Percentiles rank a stretch among this genome's conserved stretches.
Evolutionary conservation across 305 asterid species (phyloP).

Genomic region (Lippia alba): DNA sequence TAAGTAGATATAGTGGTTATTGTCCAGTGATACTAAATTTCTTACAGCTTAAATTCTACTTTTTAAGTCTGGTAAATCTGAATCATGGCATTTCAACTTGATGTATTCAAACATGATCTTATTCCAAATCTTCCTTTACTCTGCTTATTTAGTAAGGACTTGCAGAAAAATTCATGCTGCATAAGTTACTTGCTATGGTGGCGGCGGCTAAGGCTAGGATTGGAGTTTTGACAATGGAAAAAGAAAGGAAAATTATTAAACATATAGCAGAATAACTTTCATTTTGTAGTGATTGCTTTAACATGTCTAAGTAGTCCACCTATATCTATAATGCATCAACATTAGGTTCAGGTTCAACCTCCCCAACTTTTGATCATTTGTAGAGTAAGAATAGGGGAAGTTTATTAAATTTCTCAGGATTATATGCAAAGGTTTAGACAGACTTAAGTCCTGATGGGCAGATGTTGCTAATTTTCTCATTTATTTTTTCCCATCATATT

Average conservation of each 20-base stretch:
- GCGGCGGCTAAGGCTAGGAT: conserved; percentile 18
- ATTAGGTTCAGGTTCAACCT: conserved; percentile 13
- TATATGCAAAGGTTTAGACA: conserved; percentile 19
- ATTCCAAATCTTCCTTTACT: not conserved
- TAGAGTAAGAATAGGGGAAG: conserved; percentile 16
- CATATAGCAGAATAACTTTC: not conserved
- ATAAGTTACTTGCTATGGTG: conserved; percentile 20
- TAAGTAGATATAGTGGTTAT: conserved; percentile 51
- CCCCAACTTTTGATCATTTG: conserved; percentile 8
- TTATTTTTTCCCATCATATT: not conserved
- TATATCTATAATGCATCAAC: not conserved
- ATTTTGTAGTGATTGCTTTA: not conserved
- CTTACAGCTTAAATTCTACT: conserved; percentile 18
- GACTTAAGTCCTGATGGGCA: conserved; percentile 17
- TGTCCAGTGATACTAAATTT: conserved; percentile 25
- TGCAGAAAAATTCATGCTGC: conserved; percentile 13
- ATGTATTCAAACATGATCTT: conserved; percentile 16
- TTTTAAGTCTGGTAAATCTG: conserved; percentile 22
- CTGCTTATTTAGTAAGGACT: conserved; percentile 17
- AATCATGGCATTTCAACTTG: conserved; percentile 19
- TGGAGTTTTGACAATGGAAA: not conserved
- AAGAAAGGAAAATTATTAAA: not conserved
- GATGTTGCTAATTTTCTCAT: conserved; percentile 24
- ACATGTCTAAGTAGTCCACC: conserved; percentile 17
- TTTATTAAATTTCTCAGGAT: conserved; percentile 16